A percentile compares a stretch with the other conserved stretches of the same genome.
Evolutionary conservation across 2,329 filamentous ascomycete genomes (phyloP).

Genomic region (Fusarium dimerum): DNA sequence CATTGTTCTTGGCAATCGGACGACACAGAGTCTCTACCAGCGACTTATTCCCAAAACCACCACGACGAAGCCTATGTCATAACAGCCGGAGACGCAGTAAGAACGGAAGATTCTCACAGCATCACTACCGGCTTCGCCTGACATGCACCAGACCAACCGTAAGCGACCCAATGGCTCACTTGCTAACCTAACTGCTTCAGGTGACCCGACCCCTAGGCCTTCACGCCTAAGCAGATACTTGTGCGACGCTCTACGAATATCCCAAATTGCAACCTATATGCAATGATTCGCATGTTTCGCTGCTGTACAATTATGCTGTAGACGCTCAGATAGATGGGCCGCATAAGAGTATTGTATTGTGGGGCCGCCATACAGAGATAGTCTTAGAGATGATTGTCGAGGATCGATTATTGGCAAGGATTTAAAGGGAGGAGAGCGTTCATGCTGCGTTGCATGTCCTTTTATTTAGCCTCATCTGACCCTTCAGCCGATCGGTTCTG

Average conservation of each 20-base stretch:
- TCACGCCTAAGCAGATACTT: slow-evolving; percentile 22
- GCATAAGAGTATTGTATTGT: slow-evolving; percentile 20
- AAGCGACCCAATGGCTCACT: slow-evolving; percentile 20
- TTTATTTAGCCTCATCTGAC: slow-evolving; percentile 48
- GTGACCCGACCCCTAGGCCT: slow-evolving; percentile 15
- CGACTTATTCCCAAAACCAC: no score
- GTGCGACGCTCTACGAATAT: slow-evolving; percentile 23
- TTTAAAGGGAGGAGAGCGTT: slow-evolving; percentile 12
- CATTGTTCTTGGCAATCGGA: no score
- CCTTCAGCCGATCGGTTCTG: slow-evolving; percentile 38
- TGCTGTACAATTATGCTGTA: slow-evolving; percentile 17
- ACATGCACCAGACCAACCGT: slow-evolving; percentile 12
- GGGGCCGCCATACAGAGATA: slow-evolving; percentile 22
- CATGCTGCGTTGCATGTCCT: slow-evolving; percentile 11
- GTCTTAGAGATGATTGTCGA: slow-evolving; percentile 20
- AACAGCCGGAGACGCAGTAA: no score
- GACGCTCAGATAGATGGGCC: slow-evolving; percentile 26
- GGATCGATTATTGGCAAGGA: no score
- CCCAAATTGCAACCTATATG: slow-evolving; percentile 23
- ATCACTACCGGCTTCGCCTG: not conserved
- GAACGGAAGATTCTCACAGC: no score
- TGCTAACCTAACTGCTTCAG: slow-evolving; percentile 18
- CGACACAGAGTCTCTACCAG: no score
- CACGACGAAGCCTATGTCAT: no score
- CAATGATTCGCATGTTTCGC: slow-evolving; percentile 22